phyloP scores from a whole-genome alignment of 2,329 filamentous ascomycete genomes.

The Aspergillus caelatus region DNA sequence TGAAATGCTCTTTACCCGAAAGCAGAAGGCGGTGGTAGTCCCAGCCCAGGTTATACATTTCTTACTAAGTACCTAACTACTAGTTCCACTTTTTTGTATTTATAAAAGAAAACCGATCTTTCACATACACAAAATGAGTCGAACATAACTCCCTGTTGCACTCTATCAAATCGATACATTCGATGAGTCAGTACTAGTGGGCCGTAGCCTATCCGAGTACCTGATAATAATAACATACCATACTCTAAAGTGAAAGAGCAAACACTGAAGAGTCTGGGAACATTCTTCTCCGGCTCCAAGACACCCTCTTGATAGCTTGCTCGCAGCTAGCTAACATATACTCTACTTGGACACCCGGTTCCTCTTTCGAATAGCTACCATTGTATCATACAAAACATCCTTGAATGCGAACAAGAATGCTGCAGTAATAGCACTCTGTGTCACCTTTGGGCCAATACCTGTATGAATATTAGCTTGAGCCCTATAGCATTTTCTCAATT shows the following conservation, averaged over 20 bases:
- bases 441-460: conserved; percentile 96
- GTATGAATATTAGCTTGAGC: conserved; percentile 17
- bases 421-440: conserved; percentile 93
- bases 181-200: background rate
- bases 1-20: conserved; percentile 1
- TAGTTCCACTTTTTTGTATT: no score
- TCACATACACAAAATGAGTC: background rate
- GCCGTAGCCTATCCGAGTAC: background rate
- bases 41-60: background rate
- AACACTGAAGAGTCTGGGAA: background rate
- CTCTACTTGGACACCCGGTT: conserved; percentile 35
- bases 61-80: no score
- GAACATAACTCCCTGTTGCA: background rate
- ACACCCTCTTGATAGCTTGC: no score
- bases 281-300: background rate
- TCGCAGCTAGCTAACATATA: background rate
- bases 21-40: conserved; percentile 10
- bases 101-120: no score
- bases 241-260: background rate
- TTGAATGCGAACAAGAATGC: conserved; percentile 98
- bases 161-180: background rate
- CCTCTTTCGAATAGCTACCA: conserved; percentile 39
- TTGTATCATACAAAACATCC: conserved; percentile 81
- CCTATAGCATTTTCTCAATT: background rate
- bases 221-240: background rate